phyloP scores from a whole-genome alignment of 345 rosid species.

The Camelina hispida region DNA sequence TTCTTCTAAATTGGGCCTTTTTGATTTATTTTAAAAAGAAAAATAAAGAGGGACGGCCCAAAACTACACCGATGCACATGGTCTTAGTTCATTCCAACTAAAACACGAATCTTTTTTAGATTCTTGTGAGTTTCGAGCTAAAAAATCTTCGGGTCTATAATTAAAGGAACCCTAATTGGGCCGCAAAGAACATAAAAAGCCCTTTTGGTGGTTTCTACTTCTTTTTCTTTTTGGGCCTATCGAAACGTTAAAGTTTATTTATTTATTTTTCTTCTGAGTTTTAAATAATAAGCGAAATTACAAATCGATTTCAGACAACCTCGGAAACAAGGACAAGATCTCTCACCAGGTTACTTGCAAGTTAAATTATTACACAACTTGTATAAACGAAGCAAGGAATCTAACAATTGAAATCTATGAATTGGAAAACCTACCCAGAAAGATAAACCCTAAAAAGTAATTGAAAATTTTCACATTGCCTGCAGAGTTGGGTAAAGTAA shows the following conservation, averaged over 20 bases:
- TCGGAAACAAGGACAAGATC: conserved; percentile 21
- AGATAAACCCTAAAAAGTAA: conserved; percentile 21
- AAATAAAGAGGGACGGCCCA: too few relatives aligned
- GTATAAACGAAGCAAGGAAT: conserved; percentile 32
- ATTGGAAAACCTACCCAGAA: conserved; percentile 27
- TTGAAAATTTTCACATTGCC: conserved; percentile 22
- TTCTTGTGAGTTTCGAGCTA: too few relatives aligned
- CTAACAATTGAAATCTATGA: not conserved
- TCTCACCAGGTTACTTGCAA: conserved; percentile 18
- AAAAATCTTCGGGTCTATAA: too few relatives aligned
- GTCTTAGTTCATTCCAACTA: too few relatives aligned
- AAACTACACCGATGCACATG: too few relatives aligned
- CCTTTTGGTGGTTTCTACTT: not conserved
- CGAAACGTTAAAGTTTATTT: not conserved
- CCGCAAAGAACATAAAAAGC: not conserved
- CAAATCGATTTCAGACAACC: not conserved
- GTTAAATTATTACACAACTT: not conserved
- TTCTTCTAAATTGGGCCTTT: too few relatives aligned
- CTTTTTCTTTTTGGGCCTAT: not conserved
- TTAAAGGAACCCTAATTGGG: conserved; percentile 1
- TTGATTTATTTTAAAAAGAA: too few relatives aligned
- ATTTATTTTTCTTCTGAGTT: too few relatives aligned
- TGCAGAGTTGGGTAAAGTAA: conserved; percentile 17
- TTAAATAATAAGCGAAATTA: not conserved
- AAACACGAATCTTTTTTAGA: too few relatives aligned